phyloP scores from a whole-genome alignment of 495 filamentous ascomycete species.

The Aspergillus asperescens region DNA sequence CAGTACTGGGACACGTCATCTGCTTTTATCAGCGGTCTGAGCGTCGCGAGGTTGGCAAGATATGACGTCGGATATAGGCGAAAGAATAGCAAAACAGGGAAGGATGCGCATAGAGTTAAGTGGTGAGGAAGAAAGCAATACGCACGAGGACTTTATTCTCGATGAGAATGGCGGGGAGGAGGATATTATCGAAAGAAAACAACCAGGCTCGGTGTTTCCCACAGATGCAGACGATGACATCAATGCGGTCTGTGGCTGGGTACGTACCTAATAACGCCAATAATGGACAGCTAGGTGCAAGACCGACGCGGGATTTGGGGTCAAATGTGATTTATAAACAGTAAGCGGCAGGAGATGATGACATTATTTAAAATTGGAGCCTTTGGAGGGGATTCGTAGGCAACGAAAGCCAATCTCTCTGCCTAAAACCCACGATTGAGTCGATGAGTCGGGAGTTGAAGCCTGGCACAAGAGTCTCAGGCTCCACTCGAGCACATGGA shows the following conservation, averaged over 20 bases:
- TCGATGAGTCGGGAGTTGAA: no score
- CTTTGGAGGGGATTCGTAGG: not conserved
- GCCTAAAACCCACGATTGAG: not conserved
- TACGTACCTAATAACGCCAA: no score
- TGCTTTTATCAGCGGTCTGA: slow-evolving; percentile 13
- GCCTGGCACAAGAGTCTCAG: not conserved
- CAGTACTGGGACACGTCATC: slow-evolving; percentile 22
- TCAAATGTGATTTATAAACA: no score
- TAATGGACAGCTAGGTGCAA: no score
- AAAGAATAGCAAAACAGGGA: not conserved
- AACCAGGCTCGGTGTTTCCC: not conserved
- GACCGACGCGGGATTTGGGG: no score
- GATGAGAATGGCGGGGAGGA: not conserved
- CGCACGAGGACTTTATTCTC: no score
- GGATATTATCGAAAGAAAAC: not conserved
- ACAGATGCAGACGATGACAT: not conserved
- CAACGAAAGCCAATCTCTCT: not conserved
- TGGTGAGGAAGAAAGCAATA: no score
- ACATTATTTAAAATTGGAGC: not conserved
- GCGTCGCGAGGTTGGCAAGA: not conserved
- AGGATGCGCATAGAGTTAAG: no score
- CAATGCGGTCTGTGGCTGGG: not conserved
- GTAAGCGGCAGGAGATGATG: not conserved
- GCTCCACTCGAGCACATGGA: slow-evolving; percentile 9
- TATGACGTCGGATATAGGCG: not conserved